phyloP scores from a whole-genome alignment of 192 early-diverging fungal genomes.

The Podila epicladia region DNA sequence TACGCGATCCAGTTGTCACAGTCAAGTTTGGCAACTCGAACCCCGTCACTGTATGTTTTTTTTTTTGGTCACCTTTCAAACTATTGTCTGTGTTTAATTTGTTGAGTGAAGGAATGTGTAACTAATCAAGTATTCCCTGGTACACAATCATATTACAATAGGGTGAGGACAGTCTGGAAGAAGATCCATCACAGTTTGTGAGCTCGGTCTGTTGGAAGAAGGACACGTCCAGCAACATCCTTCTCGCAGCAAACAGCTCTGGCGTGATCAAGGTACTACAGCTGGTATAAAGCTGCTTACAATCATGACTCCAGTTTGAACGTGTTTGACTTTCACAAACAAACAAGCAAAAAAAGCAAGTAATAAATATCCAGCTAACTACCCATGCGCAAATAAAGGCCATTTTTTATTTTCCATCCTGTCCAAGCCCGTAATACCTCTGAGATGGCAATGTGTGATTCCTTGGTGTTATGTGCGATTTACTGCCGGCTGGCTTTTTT shows the following conservation, averaged over 20 bases:
- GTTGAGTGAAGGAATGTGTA: background rate
- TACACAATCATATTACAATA: constrained; percentile 25
- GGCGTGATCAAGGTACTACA: constrained; percentile 88
- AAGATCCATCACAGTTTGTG: constrained; percentile 82
- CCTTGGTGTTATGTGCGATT: too few relatives aligned
- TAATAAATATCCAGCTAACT: too few relatives aligned
- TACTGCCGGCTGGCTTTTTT: too few relatives aligned
- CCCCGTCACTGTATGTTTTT: constrained; percentile 68
- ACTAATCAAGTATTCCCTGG: background rate
- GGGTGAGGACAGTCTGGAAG: constrained; percentile 62
- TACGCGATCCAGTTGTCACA: constrained; percentile 78
- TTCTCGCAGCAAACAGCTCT: constrained; percentile 90
- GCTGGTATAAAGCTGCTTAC: constrained; percentile 57
- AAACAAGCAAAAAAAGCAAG: background rate
- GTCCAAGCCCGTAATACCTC: too few relatives aligned
- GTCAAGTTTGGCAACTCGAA: constrained; percentile 83
- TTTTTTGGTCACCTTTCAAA: background rate
- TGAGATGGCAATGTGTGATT: too few relatives aligned
- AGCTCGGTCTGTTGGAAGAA: constrained; percentile 94
- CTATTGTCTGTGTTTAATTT: constrained; percentile 10
- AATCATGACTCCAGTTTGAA: too few relatives aligned
- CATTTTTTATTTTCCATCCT: too few relatives aligned
- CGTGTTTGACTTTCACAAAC: background rate
- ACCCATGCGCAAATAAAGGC: too few relatives aligned
- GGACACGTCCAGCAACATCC: constrained; percentile 66